Conservation (phyloP, 768 basidiomycete genomes). For the Collybia sordida region DNA sequence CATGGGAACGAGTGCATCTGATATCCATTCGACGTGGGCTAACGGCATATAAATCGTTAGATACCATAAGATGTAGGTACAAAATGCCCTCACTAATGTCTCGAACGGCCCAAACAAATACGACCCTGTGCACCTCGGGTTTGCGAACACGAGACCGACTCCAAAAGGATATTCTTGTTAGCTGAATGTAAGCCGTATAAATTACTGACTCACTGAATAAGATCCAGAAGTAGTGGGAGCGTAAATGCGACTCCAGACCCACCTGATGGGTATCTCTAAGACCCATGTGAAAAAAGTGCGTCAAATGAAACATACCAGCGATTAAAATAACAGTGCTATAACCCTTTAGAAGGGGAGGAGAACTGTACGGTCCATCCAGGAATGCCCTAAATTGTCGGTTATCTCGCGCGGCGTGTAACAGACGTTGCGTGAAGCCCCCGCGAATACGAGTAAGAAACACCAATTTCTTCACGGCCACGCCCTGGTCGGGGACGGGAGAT, state of each 20-base stretch:
- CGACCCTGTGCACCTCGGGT: conserved; percentile 1
- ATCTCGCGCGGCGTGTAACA: conserved; percentile 30
- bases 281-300: neutral
- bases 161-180: too few species aligned
- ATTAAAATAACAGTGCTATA: conserved; percentile 50
- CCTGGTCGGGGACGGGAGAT: neutral
- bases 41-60: neutral
- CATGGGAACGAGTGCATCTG: conserved; percentile 19
- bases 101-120: conserved; percentile 44
- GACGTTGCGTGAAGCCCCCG: conserved; percentile 56
- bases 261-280: conserved; percentile 19
- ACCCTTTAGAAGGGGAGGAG: conserved; percentile 35
- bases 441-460: conserved; percentile 60
- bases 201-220: conserved; percentile 35
- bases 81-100: conserved; percentile 25
- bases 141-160: neutral
- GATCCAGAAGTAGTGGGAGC: conserved; percentile 40
- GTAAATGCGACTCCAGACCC: conserved; percentile 52
- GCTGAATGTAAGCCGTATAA: too few species aligned
- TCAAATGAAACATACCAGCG: conserved; percentile 29
- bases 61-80: neutral
- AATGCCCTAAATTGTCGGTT: conserved; percentile 38
- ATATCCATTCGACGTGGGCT: conserved; percentile 30
- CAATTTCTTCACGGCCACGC: conserved; percentile 36
- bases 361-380: conserved; percentile 62